phyloP scores from a whole-genome alignment of 2,329 filamentous ascomycete species.

The Nemania sp. region DNA sequence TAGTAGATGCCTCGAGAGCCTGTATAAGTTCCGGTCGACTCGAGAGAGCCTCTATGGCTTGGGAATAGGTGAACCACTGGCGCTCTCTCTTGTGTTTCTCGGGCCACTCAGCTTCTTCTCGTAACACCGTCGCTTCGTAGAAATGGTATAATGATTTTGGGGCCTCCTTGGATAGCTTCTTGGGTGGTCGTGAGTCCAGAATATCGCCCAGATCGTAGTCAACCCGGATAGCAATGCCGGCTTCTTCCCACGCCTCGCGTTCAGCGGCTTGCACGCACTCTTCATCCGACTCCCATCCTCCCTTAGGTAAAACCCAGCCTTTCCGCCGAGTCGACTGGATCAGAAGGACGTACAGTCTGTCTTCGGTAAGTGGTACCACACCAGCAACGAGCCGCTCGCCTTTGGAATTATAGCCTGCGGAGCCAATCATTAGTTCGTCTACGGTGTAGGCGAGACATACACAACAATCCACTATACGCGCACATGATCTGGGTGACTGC shows the following conservation, averaged over 20 bases:
- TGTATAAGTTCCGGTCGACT: slow-evolving; percentile 85
- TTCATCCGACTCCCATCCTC: slow-evolving; percentile 97
- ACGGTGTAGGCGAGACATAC: slow-evolving; percentile 36
- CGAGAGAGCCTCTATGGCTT: slow-evolving; percentile 78
- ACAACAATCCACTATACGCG: slow-evolving; percentile 29
- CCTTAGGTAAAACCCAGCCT: slow-evolving; percentile 96
- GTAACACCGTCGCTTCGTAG: slow-evolving; percentile 85
- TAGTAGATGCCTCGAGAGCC: slow-evolving; percentile 79
- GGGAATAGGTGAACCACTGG: slow-evolving; percentile 83
- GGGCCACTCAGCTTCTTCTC: slow-evolving; percentile 87
- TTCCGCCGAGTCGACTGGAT: slow-evolving; percentile 91
- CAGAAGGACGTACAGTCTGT: slow-evolving; percentile 86
- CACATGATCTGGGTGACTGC: slow-evolving; percentile 8
- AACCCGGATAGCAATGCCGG: slow-evolving; percentile 84
- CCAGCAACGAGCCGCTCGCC: slow-evolving; percentile 95
- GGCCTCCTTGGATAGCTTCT: slow-evolving; percentile 67
- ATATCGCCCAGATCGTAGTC: slow-evolving; percentile 87
- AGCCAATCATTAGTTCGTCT: slow-evolving; percentile 46
- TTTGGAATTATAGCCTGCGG: slow-evolving; percentile 83
- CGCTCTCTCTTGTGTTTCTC: slow-evolving; percentile 90
- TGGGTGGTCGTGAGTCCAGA: slow-evolving; percentile 79
- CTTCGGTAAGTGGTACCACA: slow-evolving; percentile 84
- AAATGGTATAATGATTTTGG: slow-evolving; percentile 74
- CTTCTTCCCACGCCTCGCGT: slow-evolving; percentile 97
- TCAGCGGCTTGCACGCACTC: slow-evolving; percentile 81